Conservation (phyloP, 2,329 filamentous ascomycete genomes). For the Diplodia seriata region DNA sequence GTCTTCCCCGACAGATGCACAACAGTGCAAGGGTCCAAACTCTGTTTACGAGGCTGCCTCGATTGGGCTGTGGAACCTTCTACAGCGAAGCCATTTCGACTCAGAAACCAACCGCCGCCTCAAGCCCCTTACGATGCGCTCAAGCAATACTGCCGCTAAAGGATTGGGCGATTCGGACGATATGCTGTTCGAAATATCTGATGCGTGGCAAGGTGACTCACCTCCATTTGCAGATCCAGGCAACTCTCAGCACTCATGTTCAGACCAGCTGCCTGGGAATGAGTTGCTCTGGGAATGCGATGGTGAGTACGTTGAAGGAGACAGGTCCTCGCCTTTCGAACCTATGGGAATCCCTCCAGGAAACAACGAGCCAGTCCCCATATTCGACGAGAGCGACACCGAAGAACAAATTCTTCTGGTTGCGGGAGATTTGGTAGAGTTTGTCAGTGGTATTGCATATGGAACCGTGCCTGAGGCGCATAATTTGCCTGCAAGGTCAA, state of each 20-base stretch:
- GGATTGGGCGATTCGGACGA: not conserved
- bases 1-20: conserved; percentile 16
- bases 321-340: not conserved
- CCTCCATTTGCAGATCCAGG: not conserved
- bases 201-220: not conserved
- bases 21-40: conserved; percentile 2
- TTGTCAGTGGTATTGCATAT: too few species aligned
- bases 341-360: not conserved
- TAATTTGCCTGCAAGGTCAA: conserved; percentile 7
- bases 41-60: conserved; percentile 22
- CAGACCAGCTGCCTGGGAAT: not conserved
- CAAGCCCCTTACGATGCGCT: conserved; percentile 12
- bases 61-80: conserved; percentile 27
- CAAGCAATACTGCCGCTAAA: not conserved
- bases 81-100: conserved; percentile 31
- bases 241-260: not conserved
- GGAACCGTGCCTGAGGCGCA: conserved; percentile 2
- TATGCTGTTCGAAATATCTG: not conserved
- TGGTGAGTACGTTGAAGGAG: not conserved
- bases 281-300: conserved; percentile 31
- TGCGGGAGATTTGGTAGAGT: not conserved
- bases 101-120: conserved; percentile 25
- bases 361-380: too few species aligned
- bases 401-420: not conserved
- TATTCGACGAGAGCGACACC: not conserved